Base-by-base conservation (phyloP, 768 basidiomycete species). In the Trametes elegans region DNA sequence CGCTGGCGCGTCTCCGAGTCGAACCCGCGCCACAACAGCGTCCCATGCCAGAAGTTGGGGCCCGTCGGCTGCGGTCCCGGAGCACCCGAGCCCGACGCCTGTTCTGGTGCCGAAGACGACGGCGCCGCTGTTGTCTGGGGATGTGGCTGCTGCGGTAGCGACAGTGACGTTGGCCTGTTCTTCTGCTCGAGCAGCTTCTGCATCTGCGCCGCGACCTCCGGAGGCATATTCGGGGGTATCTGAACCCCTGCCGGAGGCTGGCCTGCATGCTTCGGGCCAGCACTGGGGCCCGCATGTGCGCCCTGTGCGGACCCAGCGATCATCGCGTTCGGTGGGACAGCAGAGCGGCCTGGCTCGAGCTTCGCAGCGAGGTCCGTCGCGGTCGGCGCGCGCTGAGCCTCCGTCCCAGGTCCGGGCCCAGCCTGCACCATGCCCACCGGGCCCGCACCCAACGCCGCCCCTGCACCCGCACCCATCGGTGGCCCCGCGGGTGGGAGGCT, bases 121-220 rank as follows among this genome's bases (percentile, higher is more conserved):
- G 49, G 9, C 27, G 44, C 27, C 18, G 49, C 9, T 19, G 29
- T 7, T 23, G 24, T 59, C 51, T 28, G 70, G 63, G 19, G 55
- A 41, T 39, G 49, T 18, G 61, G 68, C 34, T 59, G 36, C 24
- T 43, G 50, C 8, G 35, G 35, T 11, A 27, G 47, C 7, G 11
- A n/a, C 9, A 14, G 26, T n/a, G 19, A 19, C 49, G 71, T 57
- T 5, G 60, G 62, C 14, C 68, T 63, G 24, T 71, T 71, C 51
- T 73, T 74, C 64, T 77, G 77, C 44, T 83, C 81, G 5, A 73
- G 61, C 59, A 77, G 55, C 59, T 79, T 81, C 53, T 77, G 76
- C 72, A 80, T 75, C 58, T 80, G 83, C 18, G 48, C 55, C 3
- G 64, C 70, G 11, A 74, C 27, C 45, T 61, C 62, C 35, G 59